Conservation (phyloP, 2,329 filamentous ascomycete genomes). For the Magnaporthales sp. region DNA sequence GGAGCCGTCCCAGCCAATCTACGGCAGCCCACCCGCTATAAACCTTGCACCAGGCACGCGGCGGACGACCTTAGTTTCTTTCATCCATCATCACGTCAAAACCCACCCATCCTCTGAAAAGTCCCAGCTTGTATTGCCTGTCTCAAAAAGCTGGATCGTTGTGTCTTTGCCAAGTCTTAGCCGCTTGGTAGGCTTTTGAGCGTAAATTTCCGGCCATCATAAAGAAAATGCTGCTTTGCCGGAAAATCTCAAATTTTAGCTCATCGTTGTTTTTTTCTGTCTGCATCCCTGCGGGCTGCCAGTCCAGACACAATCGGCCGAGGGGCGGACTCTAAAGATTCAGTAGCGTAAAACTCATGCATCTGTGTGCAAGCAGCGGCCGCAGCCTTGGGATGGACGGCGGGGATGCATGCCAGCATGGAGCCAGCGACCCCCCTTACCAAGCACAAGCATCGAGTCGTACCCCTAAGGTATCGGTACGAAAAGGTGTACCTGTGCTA, state of each 20-base stretch:
- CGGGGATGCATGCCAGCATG: background rate
- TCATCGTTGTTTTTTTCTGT: background rate
- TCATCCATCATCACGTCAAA: constrained; percentile 1
- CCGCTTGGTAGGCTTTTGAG: background rate
- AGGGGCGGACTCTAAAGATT: background rate
- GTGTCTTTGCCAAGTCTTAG: background rate
- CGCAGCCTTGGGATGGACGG: background rate
- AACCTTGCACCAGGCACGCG: background rate
- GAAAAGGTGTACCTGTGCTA: background rate
- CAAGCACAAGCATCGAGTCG: background rate
- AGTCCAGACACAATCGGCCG: background rate
- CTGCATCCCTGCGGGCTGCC: background rate
- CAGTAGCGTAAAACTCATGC: constrained; percentile 1
- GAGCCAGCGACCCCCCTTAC: background rate
- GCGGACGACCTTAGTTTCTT: background rate
- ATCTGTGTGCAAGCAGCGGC: background rate
- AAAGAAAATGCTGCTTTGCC: background rate
- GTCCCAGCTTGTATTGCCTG: background rate
- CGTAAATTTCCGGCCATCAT: background rate
- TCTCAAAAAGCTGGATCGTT: background rate
- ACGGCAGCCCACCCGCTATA: background rate
- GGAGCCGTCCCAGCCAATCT: background rate
- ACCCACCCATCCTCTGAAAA: background rate
- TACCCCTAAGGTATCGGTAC: background rate
- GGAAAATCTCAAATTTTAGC: background rate